These are phyloP conservation scores for Sanguinoderma infundibulare DNA, from an alignment of 1,284 basidiomycete genomes.

Conservation along the genomic window DNA sequence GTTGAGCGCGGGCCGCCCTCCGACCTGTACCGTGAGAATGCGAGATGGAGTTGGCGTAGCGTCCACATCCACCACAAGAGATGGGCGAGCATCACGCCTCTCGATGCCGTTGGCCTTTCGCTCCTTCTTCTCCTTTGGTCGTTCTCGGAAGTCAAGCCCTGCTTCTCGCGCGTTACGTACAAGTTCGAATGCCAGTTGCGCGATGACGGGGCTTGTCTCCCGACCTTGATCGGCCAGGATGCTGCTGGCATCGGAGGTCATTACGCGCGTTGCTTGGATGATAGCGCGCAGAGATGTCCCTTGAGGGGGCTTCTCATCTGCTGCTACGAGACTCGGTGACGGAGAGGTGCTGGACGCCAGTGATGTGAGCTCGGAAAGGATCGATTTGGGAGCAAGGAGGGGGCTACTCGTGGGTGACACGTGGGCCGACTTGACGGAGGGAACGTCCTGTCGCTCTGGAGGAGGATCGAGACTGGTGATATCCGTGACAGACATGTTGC, in stretches of 20 bases:
- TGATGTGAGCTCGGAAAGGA: constrained; percentile 21
- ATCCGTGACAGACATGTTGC: constrained; percentile 34
- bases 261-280: constrained; percentile 84
- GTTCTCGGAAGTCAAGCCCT: constrained; percentile 59
- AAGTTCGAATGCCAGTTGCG: constrained; percentile 71
- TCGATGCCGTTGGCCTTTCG: constrained; percentile 18
- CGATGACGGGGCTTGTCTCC: constrained; percentile 65
- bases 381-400: constrained; percentile 25
- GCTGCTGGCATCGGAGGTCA: constrained; percentile 81
- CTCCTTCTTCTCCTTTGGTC: constrained; percentile 52
- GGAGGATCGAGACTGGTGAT: constrained; percentile 20
- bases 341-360: constrained; percentile 20
- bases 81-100: constrained; percentile 8
- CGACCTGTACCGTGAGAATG: constrained; percentile 17
- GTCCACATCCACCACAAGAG: constrained; percentile 11
- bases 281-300: constrained; percentile 76
- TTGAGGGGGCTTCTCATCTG: constrained; percentile 47
- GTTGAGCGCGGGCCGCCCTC: constrained; percentile 41
- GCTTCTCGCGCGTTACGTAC: constrained; percentile 76
- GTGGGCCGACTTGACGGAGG: constrained; percentile 16
- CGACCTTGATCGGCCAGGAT: constrained; percentile 72
- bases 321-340: constrained; percentile 24
- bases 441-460: constrained; percentile 7
- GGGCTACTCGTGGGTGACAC: constrained; percentile 30
- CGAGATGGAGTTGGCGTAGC: constrained; percentile 19